phyloP scores from a whole-genome alignment of 805 yeast genomes.

The Sugiyamaella smithiae region DNA sequence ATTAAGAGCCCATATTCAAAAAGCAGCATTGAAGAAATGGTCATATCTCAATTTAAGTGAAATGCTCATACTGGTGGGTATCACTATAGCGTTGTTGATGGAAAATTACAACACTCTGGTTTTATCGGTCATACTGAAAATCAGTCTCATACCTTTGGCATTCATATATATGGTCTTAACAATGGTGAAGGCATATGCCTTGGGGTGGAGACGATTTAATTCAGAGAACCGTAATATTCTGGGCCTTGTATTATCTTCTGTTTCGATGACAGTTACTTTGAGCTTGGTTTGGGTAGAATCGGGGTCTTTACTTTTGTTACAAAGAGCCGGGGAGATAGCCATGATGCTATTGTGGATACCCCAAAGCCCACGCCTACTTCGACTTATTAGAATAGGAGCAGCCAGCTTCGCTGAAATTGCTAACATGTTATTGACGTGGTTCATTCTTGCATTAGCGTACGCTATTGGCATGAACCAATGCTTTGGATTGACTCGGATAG shows the following conservation, averaged over 20 bases:
- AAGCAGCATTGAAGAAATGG: background rate
- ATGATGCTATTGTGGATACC: conserved; percentile 50
- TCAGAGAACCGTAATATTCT: conserved; percentile 63
- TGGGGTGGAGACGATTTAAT: conserved; percentile 41
- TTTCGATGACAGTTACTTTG: conserved; percentile 22
- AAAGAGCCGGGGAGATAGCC: conserved; percentile 47
- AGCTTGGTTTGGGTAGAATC: conserved; percentile 9
- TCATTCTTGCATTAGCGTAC: conserved; percentile 70
- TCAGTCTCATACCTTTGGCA: conserved; percentile 44
- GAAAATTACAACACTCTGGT: conserved; percentile 57
- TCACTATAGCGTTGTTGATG: conserved; percentile 55
- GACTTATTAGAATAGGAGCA: conserved; percentile 71
- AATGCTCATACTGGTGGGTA: conserved; percentile 47
- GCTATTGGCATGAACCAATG: conserved; percentile 90
- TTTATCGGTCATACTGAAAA: conserved; percentile 40
- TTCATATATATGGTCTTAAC: conserved; percentile 20
- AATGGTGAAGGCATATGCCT: conserved; percentile 24
- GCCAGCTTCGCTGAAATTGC: conserved; percentile 72
- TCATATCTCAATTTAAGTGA: conserved; percentile 1
- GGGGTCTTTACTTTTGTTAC: conserved; percentile 34
- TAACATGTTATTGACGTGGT: conserved; percentile 79
- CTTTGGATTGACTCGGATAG: conserved; percentile 80
- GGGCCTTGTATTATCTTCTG: conserved; percentile 43
- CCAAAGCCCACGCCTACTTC: conserved; percentile 64
- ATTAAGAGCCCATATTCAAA: conserved; percentile 4